These are phyloP conservation scores for Coemansia interrupta DNA, from an alignment of 192 early-diverging fungal species.

Conservation along the genomic window DNA sequence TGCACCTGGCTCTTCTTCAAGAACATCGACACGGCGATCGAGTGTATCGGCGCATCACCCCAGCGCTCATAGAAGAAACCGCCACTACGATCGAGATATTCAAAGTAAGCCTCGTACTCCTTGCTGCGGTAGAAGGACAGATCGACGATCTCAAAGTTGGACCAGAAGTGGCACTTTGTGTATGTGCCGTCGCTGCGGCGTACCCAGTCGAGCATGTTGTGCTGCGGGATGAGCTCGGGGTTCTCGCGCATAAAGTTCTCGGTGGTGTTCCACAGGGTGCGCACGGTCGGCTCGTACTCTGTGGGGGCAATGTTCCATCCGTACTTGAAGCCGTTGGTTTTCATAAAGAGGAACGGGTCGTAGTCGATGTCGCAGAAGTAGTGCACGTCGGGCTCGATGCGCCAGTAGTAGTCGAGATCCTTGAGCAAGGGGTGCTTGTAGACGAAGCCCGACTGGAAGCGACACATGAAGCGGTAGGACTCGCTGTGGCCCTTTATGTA, in stretches of 20 bases:
- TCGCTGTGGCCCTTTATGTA: slow-evolving; percentile 45
- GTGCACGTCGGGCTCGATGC: slow-evolving; percentile 57
- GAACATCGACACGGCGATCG: slow-evolving; percentile 42
- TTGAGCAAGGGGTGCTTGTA: slow-evolving; percentile 54
- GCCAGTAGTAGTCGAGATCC: slow-evolving; percentile 59
- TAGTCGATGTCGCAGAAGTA: slow-evolving; percentile 57
- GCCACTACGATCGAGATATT: slow-evolving; percentile 65
- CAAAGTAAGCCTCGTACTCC: slow-evolving; percentile 62
- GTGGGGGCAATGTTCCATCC: slow-evolving; percentile 56
- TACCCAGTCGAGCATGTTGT: slow-evolving; percentile 56
- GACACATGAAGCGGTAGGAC: slow-evolving; percentile 44
- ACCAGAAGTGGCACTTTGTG: slow-evolving; percentile 71
- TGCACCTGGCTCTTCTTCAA: slow-evolving; percentile 57
- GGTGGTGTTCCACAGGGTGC: slow-evolving; percentile 48
- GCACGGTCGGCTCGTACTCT: slow-evolving; percentile 57
- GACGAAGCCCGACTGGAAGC: slow-evolving; percentile 52
- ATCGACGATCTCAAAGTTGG: slow-evolving; percentile 81
- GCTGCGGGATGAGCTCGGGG: slow-evolving; percentile 47
- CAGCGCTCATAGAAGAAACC: slow-evolving; percentile 74
- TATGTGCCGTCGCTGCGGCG: slow-evolving; percentile 30
- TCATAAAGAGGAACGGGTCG: slow-evolving; percentile 58
- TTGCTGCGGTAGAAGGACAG: slow-evolving; percentile 64
- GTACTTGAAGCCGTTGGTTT: slow-evolving; percentile 46
- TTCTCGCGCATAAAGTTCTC: slow-evolving; percentile 53
- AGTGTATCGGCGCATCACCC: slow-evolving; percentile 28